Base-by-base conservation (phyloP, 2,329 filamentous ascomycete species). In the Fusarium fracticaudum region DNA sequence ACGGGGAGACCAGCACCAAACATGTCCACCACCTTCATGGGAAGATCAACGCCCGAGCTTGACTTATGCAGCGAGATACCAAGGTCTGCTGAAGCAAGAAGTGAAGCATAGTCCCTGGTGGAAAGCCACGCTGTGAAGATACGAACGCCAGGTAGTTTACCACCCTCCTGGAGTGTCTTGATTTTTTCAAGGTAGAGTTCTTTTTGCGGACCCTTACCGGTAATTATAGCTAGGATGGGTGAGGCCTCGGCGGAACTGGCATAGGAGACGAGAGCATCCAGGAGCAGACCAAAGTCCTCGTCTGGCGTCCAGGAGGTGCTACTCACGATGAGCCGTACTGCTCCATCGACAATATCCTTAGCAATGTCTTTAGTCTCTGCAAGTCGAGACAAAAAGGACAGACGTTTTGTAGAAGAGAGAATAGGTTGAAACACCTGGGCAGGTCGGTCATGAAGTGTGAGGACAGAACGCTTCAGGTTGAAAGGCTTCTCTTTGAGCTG, bases 21-120 rank as follows among this genome's bases (percentile, higher is more conserved):
- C 95, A 99, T 98, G 81, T 99, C 96, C 20, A 99, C 95, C 2
- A 99, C 95, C 84, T 99, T 99, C 96, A 99, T 99, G 0, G 96
- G 96, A 26, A 99, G 86, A 82, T 99, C 96, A 1, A 99, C 95
- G 3, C 96, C 96, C 6, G 94, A 98, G 75, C 93, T 97, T 20
- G 95, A 98, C 74, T 91, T 98, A 84, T 99, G 96, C 33, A 99
- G 86, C 64, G 94, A 97, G 31, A 99, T 90, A 15, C 96, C 96
- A 1, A 99, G 86, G 78, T 98, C 96, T 7, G 96, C 95, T 50
- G 92, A 92, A 17, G 92, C 93, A 37, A 99, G 90, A 8, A 99
- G 87, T 2, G 86, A 87, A 2, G 96, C 96, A 80, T 99, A 99
- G 81, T 98, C 93, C 62, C 90, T 87, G 10, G 94, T 92, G 14